A percentile compares a stretch with the other conserved stretches of the same genome.
Evolutionary conservation across 202 grass and related monocot species (phyloP).

Genomic region (Brachypodium distachyon): DNA sequence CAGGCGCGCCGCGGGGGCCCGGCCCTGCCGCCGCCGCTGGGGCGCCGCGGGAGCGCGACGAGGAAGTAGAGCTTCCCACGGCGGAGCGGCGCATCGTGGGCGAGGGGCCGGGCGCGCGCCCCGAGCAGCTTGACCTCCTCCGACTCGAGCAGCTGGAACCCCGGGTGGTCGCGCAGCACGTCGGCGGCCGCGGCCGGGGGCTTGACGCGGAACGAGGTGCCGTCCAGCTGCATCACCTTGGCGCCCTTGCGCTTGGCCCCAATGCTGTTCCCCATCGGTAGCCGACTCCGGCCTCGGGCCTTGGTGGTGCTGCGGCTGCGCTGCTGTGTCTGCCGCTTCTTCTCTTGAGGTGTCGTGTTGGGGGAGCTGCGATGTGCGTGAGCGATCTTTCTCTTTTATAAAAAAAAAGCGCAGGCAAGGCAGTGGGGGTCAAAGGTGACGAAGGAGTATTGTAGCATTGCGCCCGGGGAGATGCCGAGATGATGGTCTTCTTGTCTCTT

Average conservation of each 20-base stretch:
- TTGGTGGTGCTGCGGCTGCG: background rate
- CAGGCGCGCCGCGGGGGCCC: conserved; percentile 38
- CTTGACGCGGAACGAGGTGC: conserved; percentile 72
- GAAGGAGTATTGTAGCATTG: background rate
- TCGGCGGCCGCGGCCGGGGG: conserved; percentile 36
- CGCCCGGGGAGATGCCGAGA: background rate
- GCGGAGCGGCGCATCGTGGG: conserved; percentile 35
- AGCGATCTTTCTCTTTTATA: conserved; percentile 22
- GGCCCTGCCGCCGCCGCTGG: background rate
- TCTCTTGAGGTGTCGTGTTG: background rate
- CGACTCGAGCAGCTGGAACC: conserved; percentile 67
- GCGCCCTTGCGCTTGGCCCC: conserved; percentile 65
- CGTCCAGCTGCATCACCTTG: conserved; percentile 98
- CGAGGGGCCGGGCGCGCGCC: conserved; percentile 46
- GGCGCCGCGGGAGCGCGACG: conserved; percentile 57
- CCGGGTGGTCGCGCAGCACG: conserved; percentile 77
- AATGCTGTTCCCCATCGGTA: conserved; percentile 81
- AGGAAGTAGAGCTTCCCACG: conserved; percentile 71
- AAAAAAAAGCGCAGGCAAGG: background rate
- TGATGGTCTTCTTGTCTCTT: background rate
- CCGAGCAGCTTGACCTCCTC: conserved; percentile 72
- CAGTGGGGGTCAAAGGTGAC: background rate
- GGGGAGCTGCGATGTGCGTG: background rate
- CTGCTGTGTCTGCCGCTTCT: background rate
- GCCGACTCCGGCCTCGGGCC: background rate